These are phyloP conservation scores for Syzygium jambos DNA, from an alignment of 345 rosid genomes.

Conservation along the genomic window DNA sequence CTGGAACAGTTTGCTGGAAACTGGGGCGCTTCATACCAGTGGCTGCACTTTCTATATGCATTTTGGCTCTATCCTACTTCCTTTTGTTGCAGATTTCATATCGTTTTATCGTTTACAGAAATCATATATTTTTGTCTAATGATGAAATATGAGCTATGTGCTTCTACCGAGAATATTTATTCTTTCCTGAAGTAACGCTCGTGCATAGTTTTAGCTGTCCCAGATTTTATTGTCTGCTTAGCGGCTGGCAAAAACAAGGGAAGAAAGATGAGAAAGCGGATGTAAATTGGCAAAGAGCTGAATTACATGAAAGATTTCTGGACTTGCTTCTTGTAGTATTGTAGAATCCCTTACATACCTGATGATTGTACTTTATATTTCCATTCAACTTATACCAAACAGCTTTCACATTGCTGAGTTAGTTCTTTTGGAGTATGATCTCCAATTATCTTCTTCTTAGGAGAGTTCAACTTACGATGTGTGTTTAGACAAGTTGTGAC, in stretches of 20 bases:
- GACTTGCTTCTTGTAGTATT: background rate
- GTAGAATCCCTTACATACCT: background rate
- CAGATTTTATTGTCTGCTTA: background rate
- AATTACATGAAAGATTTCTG: background rate
- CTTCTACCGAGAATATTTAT: background rate
- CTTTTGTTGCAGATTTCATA: background rate
- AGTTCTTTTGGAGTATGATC: background rate
- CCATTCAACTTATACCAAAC: background rate
- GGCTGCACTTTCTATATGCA: background rate
- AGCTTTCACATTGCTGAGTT: background rate
- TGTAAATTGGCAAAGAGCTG: background rate
- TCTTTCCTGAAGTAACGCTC: background rate
- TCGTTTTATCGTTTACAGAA: background rate
- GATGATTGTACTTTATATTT: background rate
- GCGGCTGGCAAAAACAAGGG: too few relatives aligned
- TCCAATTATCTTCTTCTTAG: background rate
- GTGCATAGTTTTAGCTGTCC: background rate
- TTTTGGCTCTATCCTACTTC: background rate
- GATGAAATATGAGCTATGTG: background rate
- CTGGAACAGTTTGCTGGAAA: background rate
- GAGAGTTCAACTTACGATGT: background rate
- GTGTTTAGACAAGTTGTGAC: background rate
- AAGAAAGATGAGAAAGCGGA: background rate
- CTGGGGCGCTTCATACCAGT: background rate
- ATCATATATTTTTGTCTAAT: background rate